These are phyloP conservation scores for Magnusiomyces sp. DNA, from an alignment of 1,139 yeast species.

Conservation along the genomic window DNA sequence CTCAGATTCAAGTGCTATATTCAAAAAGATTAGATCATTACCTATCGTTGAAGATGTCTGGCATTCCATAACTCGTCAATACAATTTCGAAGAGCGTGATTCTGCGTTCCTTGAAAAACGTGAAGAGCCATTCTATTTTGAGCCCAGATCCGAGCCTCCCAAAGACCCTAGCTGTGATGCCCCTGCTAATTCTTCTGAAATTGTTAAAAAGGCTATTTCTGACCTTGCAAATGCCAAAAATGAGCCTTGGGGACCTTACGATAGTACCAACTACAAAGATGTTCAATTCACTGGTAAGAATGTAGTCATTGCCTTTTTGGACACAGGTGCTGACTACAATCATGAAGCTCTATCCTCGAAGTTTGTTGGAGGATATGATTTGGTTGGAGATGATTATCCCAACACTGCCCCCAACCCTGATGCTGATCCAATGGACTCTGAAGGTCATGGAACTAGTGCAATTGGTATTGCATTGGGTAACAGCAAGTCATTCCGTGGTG, in stretches of 20 bases:
- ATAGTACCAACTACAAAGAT: slow-evolving; percentile 16
- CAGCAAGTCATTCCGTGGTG: slow-evolving; percentile 44
- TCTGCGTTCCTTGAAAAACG: too few species aligned
- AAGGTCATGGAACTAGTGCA: slow-evolving; percentile 57
- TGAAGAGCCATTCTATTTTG: background rate
- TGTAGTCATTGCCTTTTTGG: slow-evolving; percentile 17
- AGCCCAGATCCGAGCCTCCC: background rate
- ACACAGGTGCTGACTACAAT: slow-evolving; percentile 19
- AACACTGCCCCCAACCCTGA: slow-evolving; percentile 5
- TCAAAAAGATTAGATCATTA: slow-evolving; percentile 4
- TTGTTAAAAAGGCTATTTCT: background rate
- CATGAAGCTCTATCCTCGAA: slow-evolving; percentile 18
- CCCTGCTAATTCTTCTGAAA: background rate
- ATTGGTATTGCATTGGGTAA: slow-evolving; percentile 44
- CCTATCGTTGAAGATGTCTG: background rate
- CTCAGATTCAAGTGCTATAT: background rate
- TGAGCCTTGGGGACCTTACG: slow-evolving; percentile 9
- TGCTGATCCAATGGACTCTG: slow-evolving; percentile 15
- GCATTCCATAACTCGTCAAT: background rate
- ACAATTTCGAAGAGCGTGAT: too few species aligned
- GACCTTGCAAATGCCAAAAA: background rate
- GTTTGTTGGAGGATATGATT: slow-evolving; percentile 16
- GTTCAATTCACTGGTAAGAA: slow-evolving; percentile 18
- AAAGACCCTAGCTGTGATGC: background rate
- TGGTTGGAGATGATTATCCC: slow-evolving; percentile 1